Evolutionary conservation across 2,329 filamentous ascomycete species (phyloP).

Genomic region (Fusarium neocosmosporiellum): DNA sequence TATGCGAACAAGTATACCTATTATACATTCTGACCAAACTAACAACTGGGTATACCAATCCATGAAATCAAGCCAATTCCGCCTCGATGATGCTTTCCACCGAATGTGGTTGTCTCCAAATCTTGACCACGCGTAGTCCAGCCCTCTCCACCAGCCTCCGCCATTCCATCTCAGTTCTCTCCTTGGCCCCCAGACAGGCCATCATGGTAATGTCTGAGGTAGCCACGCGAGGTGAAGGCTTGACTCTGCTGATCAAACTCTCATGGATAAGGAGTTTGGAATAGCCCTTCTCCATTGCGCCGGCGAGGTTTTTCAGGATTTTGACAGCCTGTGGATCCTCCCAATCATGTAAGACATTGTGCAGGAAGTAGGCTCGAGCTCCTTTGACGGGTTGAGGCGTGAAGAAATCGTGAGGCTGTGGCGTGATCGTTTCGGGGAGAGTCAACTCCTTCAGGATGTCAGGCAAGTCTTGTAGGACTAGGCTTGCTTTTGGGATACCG

Average conservation of each 20-base stretch:
- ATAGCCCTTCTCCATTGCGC: slow-evolving; percentile 47
- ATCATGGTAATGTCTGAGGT: slow-evolving; percentile 51
- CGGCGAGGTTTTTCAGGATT: slow-evolving; percentile 45
- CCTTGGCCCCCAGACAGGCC: slow-evolving; percentile 44
- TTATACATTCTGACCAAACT: neutral
- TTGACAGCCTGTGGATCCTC: slow-evolving; percentile 50
- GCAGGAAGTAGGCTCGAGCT: slow-evolving; percentile 58
- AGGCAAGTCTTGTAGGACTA: slow-evolving; percentile 50
- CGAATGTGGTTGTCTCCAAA: slow-evolving; percentile 44
- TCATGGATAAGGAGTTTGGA: slow-evolving; percentile 53
- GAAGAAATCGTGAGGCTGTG: slow-evolving; percentile 50
- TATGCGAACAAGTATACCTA: too few species aligned
- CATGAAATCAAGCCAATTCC: neutral
- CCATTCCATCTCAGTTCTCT: slow-evolving; percentile 49
- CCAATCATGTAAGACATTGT: slow-evolving; percentile 64
- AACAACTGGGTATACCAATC: neutral
- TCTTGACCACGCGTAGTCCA: slow-evolving; percentile 45
- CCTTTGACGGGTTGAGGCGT: slow-evolving; percentile 53
- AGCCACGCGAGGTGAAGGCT: slow-evolving; percentile 45
- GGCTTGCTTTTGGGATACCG: slow-evolving; percentile 37
- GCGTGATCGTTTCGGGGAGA: slow-evolving; percentile 40
- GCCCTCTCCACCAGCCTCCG: slow-evolving; percentile 36
- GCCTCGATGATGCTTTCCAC: slow-evolving; percentile 47
- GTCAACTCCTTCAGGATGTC: slow-evolving; percentile 46
- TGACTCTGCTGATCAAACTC: slow-evolving; percentile 46